Conservation (phyloP, 805 yeast species). For the Jamesozyma rosinii region DNA sequence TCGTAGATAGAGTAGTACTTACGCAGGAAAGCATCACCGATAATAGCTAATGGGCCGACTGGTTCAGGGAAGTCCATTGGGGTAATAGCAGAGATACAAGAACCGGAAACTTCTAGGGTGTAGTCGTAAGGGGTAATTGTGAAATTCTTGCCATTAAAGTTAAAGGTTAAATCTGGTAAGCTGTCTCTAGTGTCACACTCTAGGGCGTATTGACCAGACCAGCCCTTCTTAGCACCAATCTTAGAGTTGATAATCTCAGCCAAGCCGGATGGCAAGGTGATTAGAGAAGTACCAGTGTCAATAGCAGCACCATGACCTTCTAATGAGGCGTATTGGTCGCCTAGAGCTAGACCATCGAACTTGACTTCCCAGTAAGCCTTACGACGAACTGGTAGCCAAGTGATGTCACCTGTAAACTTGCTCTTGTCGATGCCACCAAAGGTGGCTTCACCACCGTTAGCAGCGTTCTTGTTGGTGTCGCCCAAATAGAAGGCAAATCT, state of each 20-base stretch:
- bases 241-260: conserved; percentile 92
- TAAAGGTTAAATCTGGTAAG: conserved; percentile 88
- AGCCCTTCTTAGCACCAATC: conserved; percentile 93
- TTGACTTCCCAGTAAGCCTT: conserved; percentile 99
- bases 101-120: conserved; percentile 87
- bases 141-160: conserved; percentile 83
- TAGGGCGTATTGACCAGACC: conserved; percentile 94
- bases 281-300: conserved; percentile 96
- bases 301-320: conserved; percentile 88
- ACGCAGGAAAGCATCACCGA: conserved; percentile 97
- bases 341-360: conserved; percentile 82
- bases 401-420: conserved; percentile 71
- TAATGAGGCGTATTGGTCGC: conserved; percentile 82
- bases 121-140: conserved; percentile 84
- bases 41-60: conserved; percentile 89
- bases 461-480: conserved; percentile 55
- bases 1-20: conserved; percentile 91
- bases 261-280: conserved; percentile 87
- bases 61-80: conserved; percentile 98
- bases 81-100: conserved; percentile 92
- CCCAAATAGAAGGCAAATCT: conserved; percentile 89
- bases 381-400: conserved; percentile 97
- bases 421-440: conserved; percentile 87
- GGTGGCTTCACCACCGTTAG: conserved; percentile 83
- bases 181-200: conserved; percentile 80